A percentile compares a stretch with the other conserved stretches of the same genome.
phyloP scores from a whole-genome alignment of 2,329 filamentous ascomycete species.

The Tolypocladium ophioglossoides region DNA sequence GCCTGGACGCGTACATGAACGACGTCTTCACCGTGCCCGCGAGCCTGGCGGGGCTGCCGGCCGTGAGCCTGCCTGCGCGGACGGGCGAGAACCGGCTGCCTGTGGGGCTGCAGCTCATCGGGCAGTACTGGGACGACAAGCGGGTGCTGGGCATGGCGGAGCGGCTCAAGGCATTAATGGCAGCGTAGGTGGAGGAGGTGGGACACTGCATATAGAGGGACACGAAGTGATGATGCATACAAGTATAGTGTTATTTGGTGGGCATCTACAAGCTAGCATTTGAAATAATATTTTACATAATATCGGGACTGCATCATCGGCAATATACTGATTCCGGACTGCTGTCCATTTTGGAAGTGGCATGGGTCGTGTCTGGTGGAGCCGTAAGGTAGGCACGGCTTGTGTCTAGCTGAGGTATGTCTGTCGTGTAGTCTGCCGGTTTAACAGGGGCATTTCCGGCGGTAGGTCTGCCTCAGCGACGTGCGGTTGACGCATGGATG shows the following conservation, averaged over 20 bases:
- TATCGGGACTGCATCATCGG: background rate
- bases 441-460: background rate
- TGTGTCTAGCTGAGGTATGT: too few relatives aligned
- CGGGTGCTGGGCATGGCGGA: slow-evolving; percentile 49
- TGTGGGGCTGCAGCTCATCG: slow-evolving; percentile 62
- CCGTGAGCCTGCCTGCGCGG: slow-evolving; percentile 63
- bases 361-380: too few relatives aligned
- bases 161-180: slow-evolving; percentile 8
- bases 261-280: background rate
- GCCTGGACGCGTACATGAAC: slow-evolving; percentile 76
- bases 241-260: background rate
- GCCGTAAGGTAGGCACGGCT: background rate
- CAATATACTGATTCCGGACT: background rate
- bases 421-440: background rate
- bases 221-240: background rate
- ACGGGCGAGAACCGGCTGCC: slow-evolving; percentile 21
- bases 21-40: slow-evolving; percentile 95
- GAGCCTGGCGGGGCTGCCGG: slow-evolving; percentile 82
- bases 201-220: background rate
- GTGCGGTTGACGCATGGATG: background rate
- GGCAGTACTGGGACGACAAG: slow-evolving; percentile 70
- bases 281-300: background rate
- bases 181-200: background rate
- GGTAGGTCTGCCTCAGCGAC: background rate
- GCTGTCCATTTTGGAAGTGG: background rate